Evolutionary conservation across 2,329 filamentous ascomycete genomes (phyloP), one percentile per base, ranked within the genome.

Genomic region (Aspergillus tamarii): DNA sequence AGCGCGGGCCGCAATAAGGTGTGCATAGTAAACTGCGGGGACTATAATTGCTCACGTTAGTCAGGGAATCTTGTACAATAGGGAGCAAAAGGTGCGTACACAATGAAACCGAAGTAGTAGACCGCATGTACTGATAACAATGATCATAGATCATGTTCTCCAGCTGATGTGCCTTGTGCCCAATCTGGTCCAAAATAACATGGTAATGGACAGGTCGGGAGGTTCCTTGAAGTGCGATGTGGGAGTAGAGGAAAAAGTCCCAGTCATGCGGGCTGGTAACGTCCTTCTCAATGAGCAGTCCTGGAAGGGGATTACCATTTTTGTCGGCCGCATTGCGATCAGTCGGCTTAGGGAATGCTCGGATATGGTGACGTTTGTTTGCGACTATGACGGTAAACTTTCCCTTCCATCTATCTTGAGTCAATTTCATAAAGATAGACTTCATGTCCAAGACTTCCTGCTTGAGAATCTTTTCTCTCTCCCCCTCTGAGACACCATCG

Each of bases 1-100:
- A 23, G 92, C 93, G 57, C 95, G 91, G 63, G 88, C 88, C 10
- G 93, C 90, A 39, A 94, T 93, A 67, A 99, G 80, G 78, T 99
- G 95, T 0, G 96, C 93, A 70, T 99, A 99, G 84, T 99, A 99
- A 0, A 98, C 90, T 0, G 95, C 93, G 0, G 95, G 95, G 68
- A 86, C 79, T 76, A 68, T 65, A 57, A 48, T 56, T 54, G 61
- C 52, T 50, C 19, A 62, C n/a, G 39, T 67, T 57, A 65, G 58
- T 41, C 28, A 28, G 58, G 39, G 62, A 39, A 28, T 39, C 26
- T 59, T 32, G 14, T 41, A 34, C 12, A 6, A 34, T 11, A n/a
- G 50, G 9, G 30, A 30, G 12, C 16, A 39, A 52, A 21, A n/a
- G 21, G 43, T 23, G 70, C 76, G 70, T 73, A 78, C 78, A 91